A percentile compares a stretch with the other conserved stretches of the same genome.
These are phyloP conservation scores for Tetradesmus obliquus DNA, from an alignment of 139 green algal species.

Conservation along the genomic window DNA sequence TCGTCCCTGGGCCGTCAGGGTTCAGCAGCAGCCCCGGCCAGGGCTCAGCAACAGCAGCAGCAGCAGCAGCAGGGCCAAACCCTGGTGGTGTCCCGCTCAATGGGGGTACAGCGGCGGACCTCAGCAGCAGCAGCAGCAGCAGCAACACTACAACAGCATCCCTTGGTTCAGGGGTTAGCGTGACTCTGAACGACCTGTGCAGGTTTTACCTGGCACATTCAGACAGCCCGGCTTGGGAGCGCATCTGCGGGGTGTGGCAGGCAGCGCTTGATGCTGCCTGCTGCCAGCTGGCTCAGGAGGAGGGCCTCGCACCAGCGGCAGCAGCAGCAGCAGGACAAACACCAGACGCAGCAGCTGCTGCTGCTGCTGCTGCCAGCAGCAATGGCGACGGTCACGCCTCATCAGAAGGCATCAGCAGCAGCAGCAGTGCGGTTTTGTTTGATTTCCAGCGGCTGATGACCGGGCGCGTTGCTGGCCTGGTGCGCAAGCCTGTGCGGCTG, in stretches of 20 bases:
- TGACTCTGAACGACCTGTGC: constrained; percentile 4
- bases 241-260: constrained; percentile 29
- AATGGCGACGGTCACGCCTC: background rate
- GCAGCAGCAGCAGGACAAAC: background rate
- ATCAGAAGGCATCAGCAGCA: background rate
- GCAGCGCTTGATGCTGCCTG: constrained; percentile 20
- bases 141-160: background rate
- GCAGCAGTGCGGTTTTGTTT: background rate
- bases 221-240: background rate
- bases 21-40: background rate
- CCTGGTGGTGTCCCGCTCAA: background rate
- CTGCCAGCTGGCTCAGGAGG: background rate
- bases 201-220: constrained; percentile 30
- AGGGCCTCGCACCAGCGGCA: background rate
- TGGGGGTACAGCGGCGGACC: background rate
- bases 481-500: constrained; percentile 77
- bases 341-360: background rate
- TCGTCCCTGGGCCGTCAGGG: background rate
- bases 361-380: background rate
- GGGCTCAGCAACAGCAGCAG: constrained; percentile 11
- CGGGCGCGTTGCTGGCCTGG: constrained; percentile 58
- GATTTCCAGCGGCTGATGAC: constrained; percentile 61
- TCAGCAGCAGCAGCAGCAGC: background rate
- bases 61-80: background rate
- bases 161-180: background rate